Percentiles rank a stretch among this genome's conserved stretches.
Evolutionary conservation across 306 rosid species (phyloP).

Genomic region (Cucumis sativus): Cucumber_9930_V3 NC_026657.2:3314501-3315000

Average conservation of each 20-base stretch:
- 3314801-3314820: too few relatives aligned
- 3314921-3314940: too few relatives aligned
- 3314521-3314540: neutral
- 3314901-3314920: too few relatives aligned
- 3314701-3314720: neutral
- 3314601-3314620: conserved; percentile 53
- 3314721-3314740: neutral
- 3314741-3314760: neutral
- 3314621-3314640: conserved; percentile 79
- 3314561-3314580: conserved; percentile 61
- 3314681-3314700: neutral
- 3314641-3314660: conserved; percentile 91
- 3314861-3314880: too few relatives aligned
- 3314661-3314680: neutral
- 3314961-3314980: too few relatives aligned
- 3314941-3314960: too few relatives aligned
- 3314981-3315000: too few relatives aligned
- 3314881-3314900: too few relatives aligned
- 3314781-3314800: neutral
- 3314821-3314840: too few relatives aligned
- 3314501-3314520: neutral
- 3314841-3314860: too few relatives aligned
- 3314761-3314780: neutral
- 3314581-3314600: conserved; percentile 58
- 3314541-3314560: neutral